A percentile compares a stretch with the other conserved stretches of the same genome.
Conservation (phyloP, 345 rosid species). For the Rhodomyrtus tomentosa region DNA sequence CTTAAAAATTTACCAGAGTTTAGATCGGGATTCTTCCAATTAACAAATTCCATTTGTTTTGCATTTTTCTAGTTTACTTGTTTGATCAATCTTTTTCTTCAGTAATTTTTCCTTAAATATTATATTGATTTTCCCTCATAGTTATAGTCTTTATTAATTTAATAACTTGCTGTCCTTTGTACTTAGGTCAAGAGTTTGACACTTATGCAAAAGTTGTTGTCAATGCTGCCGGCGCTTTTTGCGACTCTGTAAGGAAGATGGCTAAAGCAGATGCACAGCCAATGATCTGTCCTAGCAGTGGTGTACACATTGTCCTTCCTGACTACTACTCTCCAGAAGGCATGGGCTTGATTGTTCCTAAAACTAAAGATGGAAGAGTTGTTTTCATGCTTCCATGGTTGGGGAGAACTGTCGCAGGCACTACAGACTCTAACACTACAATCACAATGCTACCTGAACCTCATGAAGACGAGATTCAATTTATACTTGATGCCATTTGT, state of each 20-base stretch:
- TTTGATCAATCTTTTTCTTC: background rate
- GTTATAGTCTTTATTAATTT: background rate
- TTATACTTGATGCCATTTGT: constrained; percentile 87
- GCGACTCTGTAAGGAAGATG: constrained; percentile 85
- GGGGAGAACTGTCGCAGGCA: constrained; percentile 96
- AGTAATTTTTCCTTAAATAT: background rate
- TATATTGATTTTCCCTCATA: background rate
- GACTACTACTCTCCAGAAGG: constrained; percentile 99
- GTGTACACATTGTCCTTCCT: constrained; percentile 88
- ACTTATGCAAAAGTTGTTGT: constrained; percentile 83
- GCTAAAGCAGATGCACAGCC: constrained; percentile 48
- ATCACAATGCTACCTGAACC: constrained; percentile 92
- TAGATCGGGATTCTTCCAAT: background rate
- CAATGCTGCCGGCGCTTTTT: constrained; percentile 95
- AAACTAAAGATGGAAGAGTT: constrained; percentile 98
- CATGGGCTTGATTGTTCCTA: constrained; percentile 98
- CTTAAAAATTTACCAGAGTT: background rate
- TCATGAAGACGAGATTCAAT: constrained; percentile 94
- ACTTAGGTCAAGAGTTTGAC: constrained; percentile 71
- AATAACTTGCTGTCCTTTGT: background rate
- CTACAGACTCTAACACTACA: constrained; percentile 80
- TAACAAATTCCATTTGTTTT: background rate
- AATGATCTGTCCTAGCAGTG: constrained; percentile 96
- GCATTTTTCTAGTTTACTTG: background rate
- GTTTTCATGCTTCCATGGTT: constrained; percentile 97